A percentile compares a stretch with the other conserved stretches of the same genome.
Evolutionary conservation across 106 monocot species (phyloP).

Genomic region (Acorus gramineus): DNA sequence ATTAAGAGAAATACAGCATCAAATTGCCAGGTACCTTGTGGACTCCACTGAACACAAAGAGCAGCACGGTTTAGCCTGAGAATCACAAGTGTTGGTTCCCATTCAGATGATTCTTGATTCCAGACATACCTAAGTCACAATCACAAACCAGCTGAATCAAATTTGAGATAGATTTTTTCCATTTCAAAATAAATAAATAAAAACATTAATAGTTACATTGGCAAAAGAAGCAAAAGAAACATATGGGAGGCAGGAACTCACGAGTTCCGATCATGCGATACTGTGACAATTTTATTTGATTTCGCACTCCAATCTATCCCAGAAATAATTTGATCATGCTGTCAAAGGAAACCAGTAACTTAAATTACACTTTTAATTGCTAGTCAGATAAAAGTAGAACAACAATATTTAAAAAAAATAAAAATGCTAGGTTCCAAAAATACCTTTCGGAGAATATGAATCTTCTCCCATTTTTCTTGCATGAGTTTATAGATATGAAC

Average conservation of each 20-base stretch:
- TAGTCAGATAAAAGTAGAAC: neutral
- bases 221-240: neutral
- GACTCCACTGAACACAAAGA: conserved; percentile 96
- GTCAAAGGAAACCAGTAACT: neutral
- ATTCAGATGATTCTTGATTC: conserved; percentile 79
- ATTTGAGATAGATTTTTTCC: neutral
- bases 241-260: conserved; percentile 28
- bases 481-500: conserved; percentile 5
- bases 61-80: conserved; percentile 96
- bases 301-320: conserved; percentile 85
- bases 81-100: conserved; percentile 94
- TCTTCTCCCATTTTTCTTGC: neutral
- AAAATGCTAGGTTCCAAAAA: neutral
- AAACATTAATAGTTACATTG: neutral
- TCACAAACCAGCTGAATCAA: conserved; percentile 8
- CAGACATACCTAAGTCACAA: conserved; percentile 71
- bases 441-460: conserved; percentile 73
- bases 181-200: neutral
- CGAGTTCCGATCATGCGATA: conserved; percentile 98
- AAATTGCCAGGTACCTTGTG: conserved; percentile 47
- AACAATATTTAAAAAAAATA: neutral
- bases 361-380: no score
- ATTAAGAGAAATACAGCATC: no score
- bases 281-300: conserved; percentile 93
- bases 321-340: conserved; percentile 98